Percentiles rank a stretch among this genome's conserved stretches.
phyloP scores from a whole-genome alignment of 2,329 filamentous ascomycete genomes.

The Cyphellophora attinorum region DNA sequence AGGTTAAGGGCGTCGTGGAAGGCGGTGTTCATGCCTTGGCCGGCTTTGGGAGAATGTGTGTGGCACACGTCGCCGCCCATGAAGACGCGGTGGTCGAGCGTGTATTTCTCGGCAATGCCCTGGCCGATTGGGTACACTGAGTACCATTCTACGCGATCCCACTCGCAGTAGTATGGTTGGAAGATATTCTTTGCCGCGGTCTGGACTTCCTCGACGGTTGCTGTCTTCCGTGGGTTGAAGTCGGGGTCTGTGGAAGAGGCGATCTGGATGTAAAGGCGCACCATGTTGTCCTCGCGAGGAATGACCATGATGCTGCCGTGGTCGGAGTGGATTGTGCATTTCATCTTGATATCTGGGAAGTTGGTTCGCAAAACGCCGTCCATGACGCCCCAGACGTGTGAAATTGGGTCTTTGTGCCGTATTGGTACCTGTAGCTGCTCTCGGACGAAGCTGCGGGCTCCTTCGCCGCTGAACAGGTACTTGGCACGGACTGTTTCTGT shows the following conservation, averaged over 20 bases:
- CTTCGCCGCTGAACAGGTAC: slow-evolving; percentile 55
- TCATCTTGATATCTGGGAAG: slow-evolving; percentile 56
- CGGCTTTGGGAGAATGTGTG: slow-evolving; percentile 55
- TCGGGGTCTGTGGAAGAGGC: slow-evolving; percentile 53
- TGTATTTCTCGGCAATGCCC: slow-evolving; percentile 56
- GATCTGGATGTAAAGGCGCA: slow-evolving; percentile 46
- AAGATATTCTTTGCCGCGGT: slow-evolving; percentile 48
- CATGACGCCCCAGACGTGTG: slow-evolving; percentile 59
- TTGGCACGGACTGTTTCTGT: slow-evolving; percentile 57
- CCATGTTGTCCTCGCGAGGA: slow-evolving; percentile 39
- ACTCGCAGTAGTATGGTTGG: slow-evolving; percentile 50
- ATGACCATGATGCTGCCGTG: slow-evolving; percentile 57
- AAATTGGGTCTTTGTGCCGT: slow-evolving; percentile 53
- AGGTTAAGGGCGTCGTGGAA: slow-evolving; percentile 67
- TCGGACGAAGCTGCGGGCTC: slow-evolving; percentile 50
- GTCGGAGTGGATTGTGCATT: slow-evolving; percentile 59
- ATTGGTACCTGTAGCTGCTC: slow-evolving; percentile 59
- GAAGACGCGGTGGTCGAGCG: slow-evolving; percentile 55
- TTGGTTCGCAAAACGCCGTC: slow-evolving; percentile 55
- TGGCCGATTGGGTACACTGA: slow-evolving; percentile 58
- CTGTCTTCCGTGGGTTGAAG: slow-evolving; percentile 52
- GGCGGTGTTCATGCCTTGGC: slow-evolving; percentile 55
- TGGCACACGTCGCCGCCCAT: slow-evolving; percentile 58
- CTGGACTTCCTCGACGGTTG: slow-evolving; percentile 51
- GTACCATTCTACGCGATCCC: slow-evolving; percentile 58